A percentile compares a stretch with the other conserved stretches of the same genome.
Evolutionary conservation across 306 rosid species (phyloP).

Genomic region (Rosa chinensis): DNA sequence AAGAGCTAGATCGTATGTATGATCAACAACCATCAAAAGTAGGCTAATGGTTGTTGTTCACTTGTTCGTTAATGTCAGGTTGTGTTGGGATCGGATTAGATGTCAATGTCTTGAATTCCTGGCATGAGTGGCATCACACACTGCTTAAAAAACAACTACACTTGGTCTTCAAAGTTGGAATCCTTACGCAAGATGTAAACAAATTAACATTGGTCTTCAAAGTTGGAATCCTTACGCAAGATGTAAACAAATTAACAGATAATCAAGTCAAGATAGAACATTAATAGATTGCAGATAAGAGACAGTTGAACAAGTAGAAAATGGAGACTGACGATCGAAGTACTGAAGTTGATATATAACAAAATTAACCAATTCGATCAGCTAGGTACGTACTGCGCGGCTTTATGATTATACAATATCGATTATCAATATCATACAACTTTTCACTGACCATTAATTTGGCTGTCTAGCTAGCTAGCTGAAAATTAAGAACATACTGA

Average conservation of each 20-base stretch:
- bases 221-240: not conserved
- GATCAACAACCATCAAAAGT: not conserved
- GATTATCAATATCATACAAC: no score
- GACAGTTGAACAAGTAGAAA: not conserved
- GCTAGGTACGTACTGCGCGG: not conserved
- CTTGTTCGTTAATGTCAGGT: not conserved
- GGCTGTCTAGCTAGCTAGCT: no score
- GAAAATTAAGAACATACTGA: no score
- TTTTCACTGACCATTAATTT: no score
- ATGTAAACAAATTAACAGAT: not conserved
- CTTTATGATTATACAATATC: no score
- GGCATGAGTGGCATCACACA: not conserved
- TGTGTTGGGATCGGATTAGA: not conserved
- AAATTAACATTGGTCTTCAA: not conserved
- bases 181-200: not conserved
- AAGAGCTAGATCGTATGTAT: not conserved
- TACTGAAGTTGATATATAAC: slow-evolving; percentile 6
- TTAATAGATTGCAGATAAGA: not conserved
- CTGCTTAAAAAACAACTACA: not conserved
- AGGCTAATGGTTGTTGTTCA: not conserved
- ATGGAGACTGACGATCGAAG: not conserved
- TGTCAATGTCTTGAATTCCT: not conserved
- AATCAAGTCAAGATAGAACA: not conserved
- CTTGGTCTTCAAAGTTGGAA: not conserved
- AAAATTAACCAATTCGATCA: not conserved